Evolutionary conservation across 2,329 filamentous ascomycete genomes (phyloP).

Genomic region (Monilinia vaccinii-corymbosi): DNA sequence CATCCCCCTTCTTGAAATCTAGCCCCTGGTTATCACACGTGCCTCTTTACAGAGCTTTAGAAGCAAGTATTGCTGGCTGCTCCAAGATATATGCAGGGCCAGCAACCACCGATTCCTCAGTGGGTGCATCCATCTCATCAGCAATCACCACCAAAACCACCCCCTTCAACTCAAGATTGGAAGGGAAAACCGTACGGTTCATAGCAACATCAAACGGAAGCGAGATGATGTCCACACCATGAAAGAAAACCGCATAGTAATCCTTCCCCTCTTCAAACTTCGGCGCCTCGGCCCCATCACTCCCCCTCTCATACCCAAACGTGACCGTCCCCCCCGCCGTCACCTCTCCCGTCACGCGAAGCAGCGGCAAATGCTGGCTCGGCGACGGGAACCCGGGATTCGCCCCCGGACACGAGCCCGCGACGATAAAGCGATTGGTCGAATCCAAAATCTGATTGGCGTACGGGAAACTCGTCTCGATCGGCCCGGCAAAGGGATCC

Average conservation of each 20-base stretch:
- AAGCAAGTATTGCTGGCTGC: constrained; percentile 24
- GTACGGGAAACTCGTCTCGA: constrained; percentile 35
- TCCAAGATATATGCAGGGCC: constrained; percentile 33
- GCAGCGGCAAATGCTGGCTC: constrained; percentile 30
- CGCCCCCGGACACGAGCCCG: constrained; percentile 29
- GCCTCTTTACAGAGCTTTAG: background rate
- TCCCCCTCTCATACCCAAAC: constrained; percentile 25
- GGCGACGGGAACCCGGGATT: constrained; percentile 34
- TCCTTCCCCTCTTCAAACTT: constrained; percentile 21
- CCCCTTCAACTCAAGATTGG: constrained; percentile 31
- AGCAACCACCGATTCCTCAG: constrained; percentile 32
- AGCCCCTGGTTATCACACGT: background rate
- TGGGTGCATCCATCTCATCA: constrained; percentile 31
- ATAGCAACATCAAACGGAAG: constrained; percentile 31
- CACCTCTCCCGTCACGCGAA: constrained; percentile 24
- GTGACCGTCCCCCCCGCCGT: constrained; percentile 28
- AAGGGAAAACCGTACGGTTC: constrained; percentile 31
- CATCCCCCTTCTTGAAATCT: background rate
- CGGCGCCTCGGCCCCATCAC: constrained; percentile 21
- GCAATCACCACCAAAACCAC: constrained; percentile 32
- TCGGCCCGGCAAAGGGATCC: constrained; percentile 34
- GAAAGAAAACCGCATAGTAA: constrained; percentile 36
- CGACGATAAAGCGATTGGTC: constrained; percentile 29
- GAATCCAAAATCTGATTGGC: constrained; percentile 35
- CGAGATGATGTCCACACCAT: constrained; percentile 31